phyloP scores from a whole-genome alignment of 352 stramenopile species.

The Bremia lactucae region DNA sequence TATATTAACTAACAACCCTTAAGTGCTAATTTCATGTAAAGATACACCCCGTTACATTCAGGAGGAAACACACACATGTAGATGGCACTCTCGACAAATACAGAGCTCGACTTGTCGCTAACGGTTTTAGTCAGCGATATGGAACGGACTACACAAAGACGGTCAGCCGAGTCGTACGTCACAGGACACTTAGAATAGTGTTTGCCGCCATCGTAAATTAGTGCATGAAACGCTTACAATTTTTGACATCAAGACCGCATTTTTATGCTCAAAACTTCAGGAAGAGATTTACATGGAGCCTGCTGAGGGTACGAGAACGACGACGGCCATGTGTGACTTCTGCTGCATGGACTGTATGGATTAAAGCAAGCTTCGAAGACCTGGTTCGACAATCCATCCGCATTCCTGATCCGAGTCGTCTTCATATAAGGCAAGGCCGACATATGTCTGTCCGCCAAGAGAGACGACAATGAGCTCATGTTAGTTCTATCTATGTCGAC shows the following conservation, averaged over 20 bases:
- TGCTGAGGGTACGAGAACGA: background rate
- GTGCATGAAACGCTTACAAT: conserved; percentile 4
- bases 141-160: conserved; percentile 27
- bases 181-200: conserved; percentile 4
- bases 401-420: too few relatives aligned
- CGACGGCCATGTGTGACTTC: conserved; percentile 8
- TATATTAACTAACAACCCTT: too few relatives aligned
- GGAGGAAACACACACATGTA: conserved; percentile 1
- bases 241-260: conserved; percentile 15
- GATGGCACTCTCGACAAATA: conserved; percentile 24
- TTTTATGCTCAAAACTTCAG: conserved; percentile 4
- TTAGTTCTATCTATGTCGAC: background rate
- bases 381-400: conserved; percentile 15
- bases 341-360: conserved; percentile 19
- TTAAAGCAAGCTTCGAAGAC: conserved; percentile 17
- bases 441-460: too few relatives aligned
- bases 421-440: background rate
- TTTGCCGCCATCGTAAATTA: conserved; percentile 1
- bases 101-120: conserved; percentile 24
- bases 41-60: conserved; percentile 3
- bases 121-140: conserved; percentile 4
- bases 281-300: conserved; percentile 9
- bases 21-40: too few relatives aligned
- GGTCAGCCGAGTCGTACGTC: conserved; percentile 8
- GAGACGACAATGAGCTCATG: too few relatives aligned